Base-by-base conservation (phyloP, 1,139 yeast genomes). In the Candida anutae region DNA sequence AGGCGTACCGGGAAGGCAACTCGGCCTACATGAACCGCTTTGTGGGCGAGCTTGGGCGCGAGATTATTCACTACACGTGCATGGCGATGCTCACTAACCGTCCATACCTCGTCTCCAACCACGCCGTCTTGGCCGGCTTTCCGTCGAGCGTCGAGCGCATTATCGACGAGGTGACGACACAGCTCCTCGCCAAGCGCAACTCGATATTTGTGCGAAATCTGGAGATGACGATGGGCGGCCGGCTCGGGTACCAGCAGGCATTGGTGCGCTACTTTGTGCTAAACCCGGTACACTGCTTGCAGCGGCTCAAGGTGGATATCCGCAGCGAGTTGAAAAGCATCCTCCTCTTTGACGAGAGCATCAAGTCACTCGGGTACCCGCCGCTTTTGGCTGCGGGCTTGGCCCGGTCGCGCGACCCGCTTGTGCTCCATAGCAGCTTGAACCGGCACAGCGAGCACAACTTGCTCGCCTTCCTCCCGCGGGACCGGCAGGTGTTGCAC, bases 201-300 rank as follows among this genome's bases (percentile, higher is more conserved):
- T 39, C 43, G 9, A 37, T 30, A 23, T 40, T 40, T 25, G 27
- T 31, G 12, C 30, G 39, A 12, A 28, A 32, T 21, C 23, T 30
- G 8, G 35, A 29, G 24, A 29, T 40, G 16, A 34, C 28, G 16
- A 27, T 31, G 13, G 35, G 29, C 8, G 24, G 32, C 16, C 30
- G 29, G 21, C 35, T 40, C 21, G 31, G 32, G 13, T 38, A 39
- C 14, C 34, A 41, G 4, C 45, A 38, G 22, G 21, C 39, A 11
- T 27, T 40, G 5, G 42, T 39, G 10, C 32, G 43, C 20, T 39
- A 36, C 28, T 39, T 36, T 22, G 28, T 38, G 19, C 29, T 35
- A 27, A 40, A 38, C 17, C 36, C 33, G 16, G 35, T 30, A 5
- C 42, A 38, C 23, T 39, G 43, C 25, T 23, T 39, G 25, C 29